Base-by-base conservation (phyloP, 2,329 filamentous ascomycete genomes). In the Xylaria sp. region DNA sequence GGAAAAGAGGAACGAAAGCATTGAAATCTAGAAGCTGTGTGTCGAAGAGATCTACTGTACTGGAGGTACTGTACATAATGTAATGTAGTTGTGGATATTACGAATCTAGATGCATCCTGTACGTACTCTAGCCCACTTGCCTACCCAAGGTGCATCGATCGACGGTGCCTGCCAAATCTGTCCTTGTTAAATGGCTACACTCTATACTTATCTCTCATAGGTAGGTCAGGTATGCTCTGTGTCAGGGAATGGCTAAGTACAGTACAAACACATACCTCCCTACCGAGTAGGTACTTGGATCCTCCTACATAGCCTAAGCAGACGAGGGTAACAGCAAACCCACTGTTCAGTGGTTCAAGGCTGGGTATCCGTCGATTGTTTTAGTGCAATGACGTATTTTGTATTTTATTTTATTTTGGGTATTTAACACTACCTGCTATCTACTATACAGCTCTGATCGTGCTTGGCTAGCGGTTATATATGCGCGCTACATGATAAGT, bases 301-400 rank as follows among this genome's bases (percentile, higher is more conserved):
- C n/a, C n/a, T n/a, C n/a, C n/a, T 38, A 38, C 36, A 38, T 38
- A 45, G 17, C 10, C 38, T 27, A n/a, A 10, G 15, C 17, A 17
- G 25, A 13, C 29, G 7, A 31, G 47, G 47, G 47, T 9, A 11
- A 36, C 29, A n/a, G 49, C 20, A 25, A 47, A 27, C 20, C 50
- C 60, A 33, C 33, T 63, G 13, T 44, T 51, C 29, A 17, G 9
- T 36, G 33, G n/a, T 36, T 13, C 11, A n/a, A 6, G 9, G 22
- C 13, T 5, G 13, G 6, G 38, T 38, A 54, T 25, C 51, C 17
- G 51, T 22, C 45, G n/a, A 44, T 36, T 53, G 45, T 45, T 50
- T 39, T 57, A 20, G 25, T 50, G 45, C 27, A 45, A 63, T 63
- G 61, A 58, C 61, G 61, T 51, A 57, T n/a, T 31, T 63, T 33